Evolutionary conservation across 2,329 filamentous ascomycete genomes (phyloP).

Genomic region (Zymoseptoria crescenta): DNA sequence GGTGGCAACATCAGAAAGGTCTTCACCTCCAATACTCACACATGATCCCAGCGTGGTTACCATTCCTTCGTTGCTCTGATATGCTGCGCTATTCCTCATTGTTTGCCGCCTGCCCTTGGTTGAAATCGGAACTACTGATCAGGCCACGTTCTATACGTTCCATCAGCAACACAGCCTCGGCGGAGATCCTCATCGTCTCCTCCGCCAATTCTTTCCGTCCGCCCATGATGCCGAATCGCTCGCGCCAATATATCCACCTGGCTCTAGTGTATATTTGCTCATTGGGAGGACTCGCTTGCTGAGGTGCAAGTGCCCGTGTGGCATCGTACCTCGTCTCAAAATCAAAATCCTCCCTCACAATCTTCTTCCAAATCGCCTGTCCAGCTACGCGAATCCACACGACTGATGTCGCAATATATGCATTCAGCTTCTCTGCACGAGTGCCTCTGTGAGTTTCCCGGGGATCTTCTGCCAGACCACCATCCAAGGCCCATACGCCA

Average conservation of each 20-base stretch:
- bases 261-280: neutral
- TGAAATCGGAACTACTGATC: neutral
- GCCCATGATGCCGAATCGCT: neutral
- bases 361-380: neutral
- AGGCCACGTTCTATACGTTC: neutral
- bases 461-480: constrained; percentile 22
- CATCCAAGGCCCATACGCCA: constrained; percentile 26
- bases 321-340: neutral
- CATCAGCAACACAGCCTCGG: neutral
- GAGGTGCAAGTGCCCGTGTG: neutral
- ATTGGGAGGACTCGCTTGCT: neutral
- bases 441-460: neutral
- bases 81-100: neutral
- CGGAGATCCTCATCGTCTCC: neutral
- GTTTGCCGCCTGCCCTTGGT: neutral
- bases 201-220: neutral
- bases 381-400: neutral
- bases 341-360: neutral
- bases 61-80: neutral
- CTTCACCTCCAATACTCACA: neutral
- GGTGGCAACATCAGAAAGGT: neutral
- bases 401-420: neutral
- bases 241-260: neutral
- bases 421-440: neutral
- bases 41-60: neutral